A percentile compares a stretch with the other conserved stretches of the same genome.
Conservation (phyloP, 345 rosid species). For the Pseudoturritis turrita region DNA sequence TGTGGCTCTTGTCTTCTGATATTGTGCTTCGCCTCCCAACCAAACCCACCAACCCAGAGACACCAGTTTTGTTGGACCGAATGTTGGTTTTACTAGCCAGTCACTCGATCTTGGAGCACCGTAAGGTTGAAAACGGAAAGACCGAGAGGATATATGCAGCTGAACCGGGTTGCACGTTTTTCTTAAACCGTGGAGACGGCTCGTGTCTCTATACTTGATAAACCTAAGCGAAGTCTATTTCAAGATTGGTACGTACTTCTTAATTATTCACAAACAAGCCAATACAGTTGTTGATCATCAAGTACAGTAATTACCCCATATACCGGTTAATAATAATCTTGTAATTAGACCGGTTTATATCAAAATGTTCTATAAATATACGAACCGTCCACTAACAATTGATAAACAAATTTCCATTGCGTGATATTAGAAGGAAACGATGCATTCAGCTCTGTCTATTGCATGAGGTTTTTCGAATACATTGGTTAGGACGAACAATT, state of each 20-base stretch:
- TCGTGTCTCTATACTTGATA: background rate
- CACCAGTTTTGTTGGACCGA: constrained; percentile 46
- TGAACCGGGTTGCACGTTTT: constrained; percentile 16
- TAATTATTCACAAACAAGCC: background rate
- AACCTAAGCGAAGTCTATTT: constrained; percentile 3
- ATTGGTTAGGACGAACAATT: constrained; percentile 31
- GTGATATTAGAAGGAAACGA: constrained; percentile 47
- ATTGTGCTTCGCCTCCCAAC: constrained; percentile 29
- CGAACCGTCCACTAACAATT: too few relatives aligned
- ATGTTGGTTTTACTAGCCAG: constrained; percentile 43
- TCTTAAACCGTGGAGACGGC: constrained; percentile 10
- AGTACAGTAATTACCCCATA: too few relatives aligned
- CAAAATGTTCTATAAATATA: background rate
- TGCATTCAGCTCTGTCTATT: constrained; percentile 51
- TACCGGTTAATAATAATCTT: background rate
- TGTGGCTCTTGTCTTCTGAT: constrained; percentile 39
- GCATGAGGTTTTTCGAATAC: constrained; percentile 45
- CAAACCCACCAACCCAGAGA: constrained; percentile 33
- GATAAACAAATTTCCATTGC: too few relatives aligned
- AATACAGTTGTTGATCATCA: too few relatives aligned
- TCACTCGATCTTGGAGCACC: constrained; percentile 38
- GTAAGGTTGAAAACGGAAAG: constrained; percentile 13
- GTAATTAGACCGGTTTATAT: background rate
- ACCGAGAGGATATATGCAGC: constrained; percentile 16
- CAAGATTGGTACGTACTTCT: constrained; percentile 13